Percentiles rank a stretch among this genome's conserved stretches.
Evolutionary conservation across 441 rosid genomes (phyloP).

Genomic region (Corymbia calophylla): DNA sequence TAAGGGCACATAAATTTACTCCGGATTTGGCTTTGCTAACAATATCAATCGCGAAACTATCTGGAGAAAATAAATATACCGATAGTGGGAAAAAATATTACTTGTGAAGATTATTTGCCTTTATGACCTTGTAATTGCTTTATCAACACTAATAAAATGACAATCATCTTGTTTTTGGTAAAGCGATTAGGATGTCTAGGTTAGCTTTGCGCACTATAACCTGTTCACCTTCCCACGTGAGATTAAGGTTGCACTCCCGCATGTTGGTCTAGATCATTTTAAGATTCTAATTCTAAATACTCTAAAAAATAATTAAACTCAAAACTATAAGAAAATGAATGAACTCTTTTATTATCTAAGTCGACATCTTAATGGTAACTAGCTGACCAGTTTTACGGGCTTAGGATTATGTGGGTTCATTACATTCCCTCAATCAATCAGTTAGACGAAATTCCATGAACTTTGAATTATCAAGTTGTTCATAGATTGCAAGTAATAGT

Average conservation of each 20-base stretch:
- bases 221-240: not conserved
- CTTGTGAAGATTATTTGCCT: not conserved
- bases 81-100: not conserved
- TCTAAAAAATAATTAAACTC: not conserved
- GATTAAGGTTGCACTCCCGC: not conserved
- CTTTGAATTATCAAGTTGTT: not conserved
- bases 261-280: not conserved
- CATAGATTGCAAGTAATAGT: not conserved
- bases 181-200: not conserved
- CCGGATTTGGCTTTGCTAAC: not conserved
- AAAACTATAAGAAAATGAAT: not conserved
- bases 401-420: not conserved
- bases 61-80: not conserved
- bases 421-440: not conserved
- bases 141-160: not conserved
- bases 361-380: not conserved
- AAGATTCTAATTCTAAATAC: not conserved
- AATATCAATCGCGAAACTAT: not conserved
- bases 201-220: not conserved
- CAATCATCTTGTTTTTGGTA: not conserved
- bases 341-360: not conserved
- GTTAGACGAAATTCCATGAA: not conserved
- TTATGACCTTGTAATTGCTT: not conserved
- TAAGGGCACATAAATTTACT: not conserved
- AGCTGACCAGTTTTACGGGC: not conserved